These are phyloP conservation scores for Lolium perenne DNA, from an alignment of 176 grass and related monocot genomes.

Conservation along the genomic window DNA sequence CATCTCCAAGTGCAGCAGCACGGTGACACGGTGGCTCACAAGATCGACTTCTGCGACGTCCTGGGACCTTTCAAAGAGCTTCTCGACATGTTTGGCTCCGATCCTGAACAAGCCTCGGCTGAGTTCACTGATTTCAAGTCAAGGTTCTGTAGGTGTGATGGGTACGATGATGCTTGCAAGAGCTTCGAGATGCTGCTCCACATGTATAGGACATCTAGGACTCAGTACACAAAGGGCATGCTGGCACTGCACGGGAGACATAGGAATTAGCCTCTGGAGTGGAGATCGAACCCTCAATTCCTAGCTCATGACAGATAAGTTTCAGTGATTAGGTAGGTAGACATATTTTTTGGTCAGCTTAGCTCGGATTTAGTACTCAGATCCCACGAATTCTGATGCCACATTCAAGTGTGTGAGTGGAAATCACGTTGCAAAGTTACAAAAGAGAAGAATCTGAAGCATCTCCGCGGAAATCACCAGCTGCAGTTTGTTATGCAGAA, in stretches of 20 bases:
- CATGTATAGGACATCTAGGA: conserved; percentile 64
- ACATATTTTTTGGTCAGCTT: background rate
- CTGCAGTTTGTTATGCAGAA: background rate
- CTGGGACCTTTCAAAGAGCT: conserved; percentile 45
- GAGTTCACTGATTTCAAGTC: conserved; percentile 51
- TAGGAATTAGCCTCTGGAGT: background rate
- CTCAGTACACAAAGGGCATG: conserved; percentile 77
- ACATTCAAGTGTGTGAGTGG: too few species aligned
- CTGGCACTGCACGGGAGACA: conserved; percentile 56
- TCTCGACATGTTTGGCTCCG: conserved; percentile 27
- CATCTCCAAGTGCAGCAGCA: conserved; percentile 55
- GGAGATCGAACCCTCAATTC: too few species aligned
- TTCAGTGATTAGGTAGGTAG: background rate
- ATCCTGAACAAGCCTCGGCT: conserved; percentile 6
- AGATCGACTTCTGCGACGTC: conserved; percentile 57
- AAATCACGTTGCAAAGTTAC: background rate
- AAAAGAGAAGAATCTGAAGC: too few species aligned
- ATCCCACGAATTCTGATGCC: background rate
- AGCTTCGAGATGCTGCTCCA: conserved; percentile 50
- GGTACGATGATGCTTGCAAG: conserved; percentile 56
- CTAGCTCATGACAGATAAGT: background rate
- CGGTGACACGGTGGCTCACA: background rate
- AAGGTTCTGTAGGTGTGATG: conserved; percentile 50
- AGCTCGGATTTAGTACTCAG: background rate
- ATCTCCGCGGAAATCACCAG: too few species aligned